Conservation (phyloP, 129 eudicot genomes). For the Glebionis coronaria region DNA sequence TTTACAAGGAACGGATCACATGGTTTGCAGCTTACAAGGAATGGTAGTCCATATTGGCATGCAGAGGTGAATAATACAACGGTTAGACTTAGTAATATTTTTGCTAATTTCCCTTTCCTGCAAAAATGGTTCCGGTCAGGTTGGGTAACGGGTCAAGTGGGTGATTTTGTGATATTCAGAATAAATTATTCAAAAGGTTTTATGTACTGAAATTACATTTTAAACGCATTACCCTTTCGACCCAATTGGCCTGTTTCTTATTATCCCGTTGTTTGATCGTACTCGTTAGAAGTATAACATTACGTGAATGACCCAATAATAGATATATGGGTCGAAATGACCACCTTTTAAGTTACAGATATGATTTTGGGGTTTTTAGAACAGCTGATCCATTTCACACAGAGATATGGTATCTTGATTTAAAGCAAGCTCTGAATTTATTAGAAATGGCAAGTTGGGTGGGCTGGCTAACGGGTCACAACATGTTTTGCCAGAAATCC, state of each 20-base stretch:
- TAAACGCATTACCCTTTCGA: background rate
- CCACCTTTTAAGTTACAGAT: background rate
- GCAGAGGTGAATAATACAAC: conserved; percentile 85
- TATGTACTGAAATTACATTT: background rate
- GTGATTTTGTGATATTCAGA: background rate
- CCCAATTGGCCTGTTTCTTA: background rate
- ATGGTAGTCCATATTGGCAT: conserved; percentile 89
- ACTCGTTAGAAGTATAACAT: background rate
- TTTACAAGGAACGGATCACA: conserved; percentile 49
- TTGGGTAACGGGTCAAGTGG: background rate
- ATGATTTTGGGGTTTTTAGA: background rate
- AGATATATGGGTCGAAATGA: background rate
- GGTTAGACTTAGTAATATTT: conserved; percentile 61
- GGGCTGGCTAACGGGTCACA: background rate
- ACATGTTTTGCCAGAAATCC: background rate
- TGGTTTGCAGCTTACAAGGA: conserved; percentile 72
- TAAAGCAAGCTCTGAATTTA: background rate
- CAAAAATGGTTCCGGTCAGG: conserved; percentile 5
- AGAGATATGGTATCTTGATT: background rate
- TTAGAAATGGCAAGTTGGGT: background rate
- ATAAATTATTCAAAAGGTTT: background rate
- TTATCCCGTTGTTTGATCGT: background rate
- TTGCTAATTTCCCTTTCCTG: conserved; percentile 81
- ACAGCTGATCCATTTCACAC: background rate
- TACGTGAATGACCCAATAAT: background rate